phyloP scores from a whole-genome alignment of 1,139 yeast species.

The Candida neerlandica region DNA sequence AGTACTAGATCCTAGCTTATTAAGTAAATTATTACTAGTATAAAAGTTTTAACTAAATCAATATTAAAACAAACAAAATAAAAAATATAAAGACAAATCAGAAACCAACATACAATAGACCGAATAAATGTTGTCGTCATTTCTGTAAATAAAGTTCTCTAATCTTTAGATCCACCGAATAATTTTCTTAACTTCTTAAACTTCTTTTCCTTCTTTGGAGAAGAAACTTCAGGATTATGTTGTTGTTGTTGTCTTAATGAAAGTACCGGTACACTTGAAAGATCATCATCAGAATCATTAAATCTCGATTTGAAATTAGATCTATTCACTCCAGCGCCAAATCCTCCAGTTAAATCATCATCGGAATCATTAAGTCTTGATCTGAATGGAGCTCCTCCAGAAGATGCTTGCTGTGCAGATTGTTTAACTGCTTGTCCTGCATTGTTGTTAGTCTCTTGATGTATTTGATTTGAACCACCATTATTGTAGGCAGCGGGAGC shows the following conservation, averaged over 20 bases:
- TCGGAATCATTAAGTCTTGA: constrained; percentile 16
- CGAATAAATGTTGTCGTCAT: too few species aligned
- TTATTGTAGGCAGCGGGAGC: constrained; percentile 8
- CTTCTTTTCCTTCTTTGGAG: constrained; percentile 46
- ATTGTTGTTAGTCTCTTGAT: background rate
- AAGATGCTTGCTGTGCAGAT: background rate
- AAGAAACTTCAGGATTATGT: background rate
- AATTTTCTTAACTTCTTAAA: constrained; percentile 60
- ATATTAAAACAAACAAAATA: too few species aligned
- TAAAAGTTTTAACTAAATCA: too few species aligned
- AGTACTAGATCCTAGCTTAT: background rate
- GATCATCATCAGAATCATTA: constrained; percentile 19
- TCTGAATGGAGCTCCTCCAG: constrained; percentile 2
- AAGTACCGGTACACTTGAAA: constrained; percentile 4
- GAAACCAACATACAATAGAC: too few species aligned
- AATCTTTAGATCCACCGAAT: constrained; percentile 41
- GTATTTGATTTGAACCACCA: background rate
- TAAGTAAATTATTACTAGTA: too few species aligned
- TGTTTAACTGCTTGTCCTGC: background rate
- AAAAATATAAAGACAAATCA: too few species aligned
- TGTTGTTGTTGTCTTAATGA: constrained; percentile 8
- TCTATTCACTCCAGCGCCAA: constrained; percentile 5
- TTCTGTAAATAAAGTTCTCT: background rate
- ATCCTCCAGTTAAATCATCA: constrained; percentile 9
- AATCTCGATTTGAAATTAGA: constrained; percentile 15